Evolutionary conservation across 2,329 filamentous ascomycete genomes (phyloP).

Genomic region (Dactylellina parvicollis): DNA sequence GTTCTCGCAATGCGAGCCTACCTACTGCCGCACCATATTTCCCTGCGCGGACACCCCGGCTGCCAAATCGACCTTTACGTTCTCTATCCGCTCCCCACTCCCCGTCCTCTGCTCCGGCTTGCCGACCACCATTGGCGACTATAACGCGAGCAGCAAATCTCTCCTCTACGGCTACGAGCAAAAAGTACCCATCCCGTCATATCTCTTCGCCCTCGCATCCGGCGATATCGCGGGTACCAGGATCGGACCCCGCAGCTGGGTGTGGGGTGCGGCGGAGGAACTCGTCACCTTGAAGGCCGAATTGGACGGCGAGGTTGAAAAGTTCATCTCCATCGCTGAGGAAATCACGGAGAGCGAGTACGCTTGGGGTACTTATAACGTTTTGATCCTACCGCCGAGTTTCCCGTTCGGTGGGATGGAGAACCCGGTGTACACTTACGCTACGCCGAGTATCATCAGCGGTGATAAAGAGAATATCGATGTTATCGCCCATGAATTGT

Average conservation of each 20-base stretch:
- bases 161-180: slow-evolving; percentile 86
- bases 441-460: slow-evolving; percentile 91
- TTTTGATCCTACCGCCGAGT: slow-evolving; percentile 65
- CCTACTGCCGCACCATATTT: slow-evolving; percentile 91
- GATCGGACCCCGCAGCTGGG: slow-evolving; percentile 84
- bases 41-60: slow-evolving; percentile 98
- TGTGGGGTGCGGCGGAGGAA: slow-evolving; percentile 89
- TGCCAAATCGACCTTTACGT: slow-evolving; percentile 93
- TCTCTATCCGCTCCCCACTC: slow-evolving; percentile 84
- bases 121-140: slow-evolving; percentile 60
- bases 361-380: slow-evolving; percentile 94
- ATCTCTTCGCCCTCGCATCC: slow-evolving; percentile 90
- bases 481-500: slow-evolving; percentile 88
- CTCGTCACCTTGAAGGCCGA: slow-evolving; percentile 87
- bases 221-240: slow-evolving; percentile 86
- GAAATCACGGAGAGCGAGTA: slow-evolving; percentile 72
- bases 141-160: slow-evolving; percentile 59
- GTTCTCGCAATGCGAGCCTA: slow-evolving; percentile 98
- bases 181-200: slow-evolving; percentile 89
- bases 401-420: slow-evolving; percentile 80
- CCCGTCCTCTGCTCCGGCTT: slow-evolving; percentile 93
- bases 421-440: slow-evolving; percentile 94
- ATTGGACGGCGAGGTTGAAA: slow-evolving; percentile 88
- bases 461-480: slow-evolving; percentile 92
- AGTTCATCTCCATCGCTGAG: slow-evolving; percentile 88